phyloP scores from a whole-genome alignment of 768 basidiomycete genomes.

The Termitomyces sp. region DNA sequence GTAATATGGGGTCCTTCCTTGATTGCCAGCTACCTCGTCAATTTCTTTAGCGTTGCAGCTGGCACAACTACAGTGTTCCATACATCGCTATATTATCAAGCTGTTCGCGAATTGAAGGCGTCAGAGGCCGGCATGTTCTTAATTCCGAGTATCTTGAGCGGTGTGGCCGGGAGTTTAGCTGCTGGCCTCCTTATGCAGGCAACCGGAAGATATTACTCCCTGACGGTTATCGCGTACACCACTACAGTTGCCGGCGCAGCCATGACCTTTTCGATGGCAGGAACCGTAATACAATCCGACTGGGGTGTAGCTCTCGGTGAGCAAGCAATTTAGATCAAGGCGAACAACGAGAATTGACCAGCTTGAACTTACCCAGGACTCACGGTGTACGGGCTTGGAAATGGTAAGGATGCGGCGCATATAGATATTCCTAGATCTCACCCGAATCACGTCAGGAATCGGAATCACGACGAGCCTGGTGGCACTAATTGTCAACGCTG shows the following conservation, averaged over 20 bases:
- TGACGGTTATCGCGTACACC: slow-evolving; percentile 43
- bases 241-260: slow-evolving; percentile 37
- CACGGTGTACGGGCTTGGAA: slow-evolving; percentile 2
- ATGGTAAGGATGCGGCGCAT: neutral
- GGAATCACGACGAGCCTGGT: slow-evolving; percentile 55
- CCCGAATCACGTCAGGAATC: slow-evolving; percentile 29
- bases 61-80: slow-evolving; percentile 47
- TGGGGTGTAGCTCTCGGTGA: slow-evolving; percentile 40
- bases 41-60: slow-evolving; percentile 51
- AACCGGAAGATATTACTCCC: slow-evolving; percentile 51
- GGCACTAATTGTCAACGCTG: slow-evolving; percentile 58
- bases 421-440: neutral
- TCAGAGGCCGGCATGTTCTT: slow-evolving; percentile 49
- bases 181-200: slow-evolving; percentile 54
- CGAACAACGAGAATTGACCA: neutral
- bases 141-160: slow-evolving; percentile 43
- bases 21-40: slow-evolving; percentile 54
- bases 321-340: slow-evolving; percentile 5
- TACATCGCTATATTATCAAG: slow-evolving; percentile 54
- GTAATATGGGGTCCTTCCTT: slow-evolving; percentile 48
- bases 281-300: slow-evolving; percentile 34
- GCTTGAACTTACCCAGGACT: neutral
- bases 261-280: slow-evolving; percentile 38
- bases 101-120: slow-evolving; percentile 45
- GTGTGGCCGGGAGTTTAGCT: slow-evolving; percentile 46